Evolutionary conservation across 208 protist genomes (phyloP).

Genomic region (Angomonas deanei): DNA sequence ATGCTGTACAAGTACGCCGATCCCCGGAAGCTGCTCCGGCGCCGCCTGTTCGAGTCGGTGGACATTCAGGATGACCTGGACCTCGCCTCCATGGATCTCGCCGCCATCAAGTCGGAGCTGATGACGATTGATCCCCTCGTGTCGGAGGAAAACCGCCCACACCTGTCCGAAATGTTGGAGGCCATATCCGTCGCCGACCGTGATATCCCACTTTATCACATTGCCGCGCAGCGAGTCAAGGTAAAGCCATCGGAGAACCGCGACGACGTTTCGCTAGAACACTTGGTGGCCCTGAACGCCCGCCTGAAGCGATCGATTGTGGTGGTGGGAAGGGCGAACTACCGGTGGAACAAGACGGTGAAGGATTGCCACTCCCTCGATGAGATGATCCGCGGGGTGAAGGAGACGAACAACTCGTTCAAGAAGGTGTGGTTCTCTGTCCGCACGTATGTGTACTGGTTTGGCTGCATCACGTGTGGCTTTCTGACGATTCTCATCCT

Average conservation of each 20-base stretch:
- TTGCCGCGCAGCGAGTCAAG: conserved; percentile 51
- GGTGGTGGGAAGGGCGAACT: conserved; percentile 67
- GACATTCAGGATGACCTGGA: conserved; percentile 89
- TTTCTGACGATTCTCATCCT: conserved; percentile 77
- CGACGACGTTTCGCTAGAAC: conserved; percentile 70
- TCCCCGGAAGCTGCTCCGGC: conserved; percentile 43
- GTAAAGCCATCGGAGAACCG: conserved; percentile 23
- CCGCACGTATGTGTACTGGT: conserved; percentile 59
- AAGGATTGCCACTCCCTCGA: conserved; percentile 61
- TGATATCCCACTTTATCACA: conserved; percentile 79
- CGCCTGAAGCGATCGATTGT: conserved; percentile 80
- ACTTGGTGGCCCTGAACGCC: conserved; percentile 71
- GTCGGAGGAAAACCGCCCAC: conserved; percentile 62
- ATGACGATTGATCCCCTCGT: conserved; percentile 76
- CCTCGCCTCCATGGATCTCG: conserved; percentile 79
- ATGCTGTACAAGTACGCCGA: conserved; percentile 80
- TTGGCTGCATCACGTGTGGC: conserved; percentile 31
- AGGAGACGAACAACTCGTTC: conserved; percentile 43
- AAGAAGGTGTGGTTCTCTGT: conserved; percentile 69
- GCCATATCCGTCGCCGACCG: conserved; percentile 57
- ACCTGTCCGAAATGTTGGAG: conserved; percentile 80
- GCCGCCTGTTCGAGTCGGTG: conserved; percentile 54
- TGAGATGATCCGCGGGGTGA: conserved; percentile 48
- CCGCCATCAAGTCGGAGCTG: conserved; percentile 70
- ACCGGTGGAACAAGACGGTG: conserved; percentile 72